phyloP scores from a whole-genome alignment of 176 grass and related monocot genomes.

The Oryza coarctata region DNA sequence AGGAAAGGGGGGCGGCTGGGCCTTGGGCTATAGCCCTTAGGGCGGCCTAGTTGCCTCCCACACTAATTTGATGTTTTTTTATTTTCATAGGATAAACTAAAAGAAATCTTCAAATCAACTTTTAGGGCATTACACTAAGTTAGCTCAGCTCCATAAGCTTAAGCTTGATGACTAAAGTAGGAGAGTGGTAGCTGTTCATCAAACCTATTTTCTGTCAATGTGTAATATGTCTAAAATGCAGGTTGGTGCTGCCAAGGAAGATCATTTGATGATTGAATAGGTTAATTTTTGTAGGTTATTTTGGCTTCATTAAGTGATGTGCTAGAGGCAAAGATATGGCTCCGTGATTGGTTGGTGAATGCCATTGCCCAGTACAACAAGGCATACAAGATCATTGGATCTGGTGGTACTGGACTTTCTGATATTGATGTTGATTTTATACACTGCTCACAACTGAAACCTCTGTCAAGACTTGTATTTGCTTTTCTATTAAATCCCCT shows the following conservation, averaged over 20 bases:
- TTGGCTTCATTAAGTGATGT: conserved; percentile 78
- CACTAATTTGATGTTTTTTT: too few species aligned
- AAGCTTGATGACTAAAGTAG: neutral
- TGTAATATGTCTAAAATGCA: neutral
- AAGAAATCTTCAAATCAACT: too few species aligned
- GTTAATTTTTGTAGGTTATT: conserved; percentile 66
- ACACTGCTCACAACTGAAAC: conserved; percentile 85
- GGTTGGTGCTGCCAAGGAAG: neutral
- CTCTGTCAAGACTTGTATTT: conserved; percentile 75
- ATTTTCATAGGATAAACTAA: too few species aligned
- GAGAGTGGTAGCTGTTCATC: neutral
- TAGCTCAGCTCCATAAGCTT: neutral
- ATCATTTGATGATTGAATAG: conserved; percentile 26
- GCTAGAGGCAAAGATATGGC: conserved; percentile 68
- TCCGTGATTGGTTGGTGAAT: conserved; percentile 86
- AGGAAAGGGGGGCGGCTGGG: too few species aligned
- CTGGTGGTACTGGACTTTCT: conserved; percentile 38
- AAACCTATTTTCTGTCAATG: neutral
- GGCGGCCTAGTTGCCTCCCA: too few species aligned
- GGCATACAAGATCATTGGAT: conserved; percentile 48
- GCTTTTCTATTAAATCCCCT: conserved; percentile 76
- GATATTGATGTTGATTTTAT: conserved; percentile 77
- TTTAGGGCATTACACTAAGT: neutral
- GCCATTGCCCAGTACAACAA: conserved; percentile 77
- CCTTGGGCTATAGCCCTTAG: too few species aligned